These are phyloP conservation scores for Gentiana macrophylla DNA, from an alignment of 257 asterid species.

Conservation along the genomic window DNA sequence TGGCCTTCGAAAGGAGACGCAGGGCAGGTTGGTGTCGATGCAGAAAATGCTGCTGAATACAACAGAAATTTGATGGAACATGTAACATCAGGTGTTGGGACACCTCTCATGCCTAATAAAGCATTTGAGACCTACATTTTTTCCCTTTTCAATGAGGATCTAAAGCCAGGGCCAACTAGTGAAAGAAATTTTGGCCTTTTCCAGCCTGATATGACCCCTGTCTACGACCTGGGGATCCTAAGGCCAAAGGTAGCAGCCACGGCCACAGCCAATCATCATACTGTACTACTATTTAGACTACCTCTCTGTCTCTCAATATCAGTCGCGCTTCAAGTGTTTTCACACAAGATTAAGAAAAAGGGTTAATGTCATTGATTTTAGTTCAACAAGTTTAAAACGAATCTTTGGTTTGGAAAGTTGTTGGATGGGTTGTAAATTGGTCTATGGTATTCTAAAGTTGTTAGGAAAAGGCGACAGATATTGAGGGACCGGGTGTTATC, in stretches of 20 bases:
- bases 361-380: no score
- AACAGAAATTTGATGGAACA: slow-evolving; percentile 31
- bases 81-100: slow-evolving; percentile 30
- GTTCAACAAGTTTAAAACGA: no score
- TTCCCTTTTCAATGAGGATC: slow-evolving; percentile 48
- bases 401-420: no score
- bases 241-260: slow-evolving; percentile 26
- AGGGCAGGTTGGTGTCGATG: slow-evolving; percentile 31
- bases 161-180: slow-evolving; percentile 56
- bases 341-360: no score
- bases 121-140: slow-evolving; percentile 38
- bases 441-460: no score
- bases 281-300: background rate
- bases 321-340: no score
- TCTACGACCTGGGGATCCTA: slow-evolving; percentile 44
- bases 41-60: slow-evolving; percentile 28
- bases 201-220: slow-evolving; percentile 32
- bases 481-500: background rate
- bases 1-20: slow-evolving; percentile 44
- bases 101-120: slow-evolving; percentile 40
- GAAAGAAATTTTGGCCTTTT: slow-evolving; percentile 66
- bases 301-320: no score
- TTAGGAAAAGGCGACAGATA: no score
- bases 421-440: no score
- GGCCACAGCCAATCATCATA: slow-evolving; percentile 15